phyloP scores from a whole-genome alignment of 73 alveolate species.

The Tetrahymena borealis region DNA sequence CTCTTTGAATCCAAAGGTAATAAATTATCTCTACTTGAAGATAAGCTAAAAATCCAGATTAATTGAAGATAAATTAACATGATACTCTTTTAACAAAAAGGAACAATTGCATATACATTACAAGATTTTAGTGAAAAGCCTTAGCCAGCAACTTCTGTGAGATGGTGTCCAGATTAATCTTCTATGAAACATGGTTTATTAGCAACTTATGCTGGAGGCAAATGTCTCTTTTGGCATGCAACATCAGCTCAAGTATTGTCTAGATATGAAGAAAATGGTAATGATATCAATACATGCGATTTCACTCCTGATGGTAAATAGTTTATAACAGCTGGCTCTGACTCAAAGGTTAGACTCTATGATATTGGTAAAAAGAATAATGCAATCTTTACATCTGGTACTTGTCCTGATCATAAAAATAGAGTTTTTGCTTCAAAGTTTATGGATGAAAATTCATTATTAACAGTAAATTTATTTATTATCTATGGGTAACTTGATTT shows the following conservation, averaged over 20 bases:
- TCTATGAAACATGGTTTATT: slow-evolving; percentile 14
- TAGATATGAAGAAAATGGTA: slow-evolving; percentile 19
- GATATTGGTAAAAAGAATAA: slow-evolving; percentile 20
- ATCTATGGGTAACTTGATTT: background rate
- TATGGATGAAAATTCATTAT: background rate
- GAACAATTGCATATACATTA: background rate
- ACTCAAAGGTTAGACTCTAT: slow-evolving; percentile 28
- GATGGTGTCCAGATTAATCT: slow-evolving; percentile 35
- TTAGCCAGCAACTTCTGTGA: slow-evolving; percentile 29
- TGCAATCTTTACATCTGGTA: slow-evolving; percentile 8
- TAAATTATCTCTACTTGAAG: background rate
- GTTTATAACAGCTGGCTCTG: slow-evolving; percentile 33
- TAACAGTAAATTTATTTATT: background rate
- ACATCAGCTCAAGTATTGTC: slow-evolving; percentile 25
- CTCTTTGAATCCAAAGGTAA: background rate
- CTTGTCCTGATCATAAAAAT: slow-evolving; percentile 17
- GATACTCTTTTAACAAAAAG: background rate
- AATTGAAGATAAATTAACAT: background rate
- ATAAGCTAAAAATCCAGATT: too few relatives aligned
- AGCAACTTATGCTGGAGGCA: slow-evolving; percentile 34
- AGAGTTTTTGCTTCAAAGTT: slow-evolving; percentile 30
- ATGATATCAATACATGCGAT: slow-evolving; percentile 28
- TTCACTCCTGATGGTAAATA: slow-evolving; percentile 31
- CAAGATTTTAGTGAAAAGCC: slow-evolving; percentile 21
- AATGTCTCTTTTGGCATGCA: slow-evolving; percentile 39